Base-by-base conservation (phyloP, 345 rosid genomes). In the Aethionema arabicum region DNA sequence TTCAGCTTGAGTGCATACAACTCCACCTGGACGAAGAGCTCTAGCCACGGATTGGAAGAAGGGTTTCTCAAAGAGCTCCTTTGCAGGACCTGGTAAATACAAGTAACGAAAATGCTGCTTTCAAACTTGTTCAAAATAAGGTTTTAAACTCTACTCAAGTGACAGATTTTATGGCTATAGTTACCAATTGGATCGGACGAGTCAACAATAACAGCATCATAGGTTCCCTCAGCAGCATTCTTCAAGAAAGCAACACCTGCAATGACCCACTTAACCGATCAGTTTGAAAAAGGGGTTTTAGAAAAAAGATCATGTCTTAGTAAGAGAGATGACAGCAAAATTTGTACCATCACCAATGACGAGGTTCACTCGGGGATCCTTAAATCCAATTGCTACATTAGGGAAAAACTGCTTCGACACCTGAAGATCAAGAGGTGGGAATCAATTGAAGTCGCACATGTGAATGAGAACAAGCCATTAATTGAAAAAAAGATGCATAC, bases 11-110 rank as follows among this genome's bases (percentile, higher is more conserved):
- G 98, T 89, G 65, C 91, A 83, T 56, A 87, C 83, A 52, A 92
- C 97, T 37, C 98, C 98, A 50, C 98, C 98, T 10, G 98, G 97
- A 57, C 97, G 90, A 66, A 92, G 95, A 69, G 97, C 98, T 78
- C 70, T 87, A 4, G 90, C 85, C 50, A 92, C 85, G 0, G 95
- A 77, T 77, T 75, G 67, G 55, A 92, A 92, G 74, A 92, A 92
- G 15, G 93, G 98, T 75, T 89, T 92, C 82, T 92, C 91, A 76
- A 92, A 92, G 33, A 92, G 89, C 77, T 89, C 98, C 60, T 92
- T 91, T 2, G 98, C 98, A 44, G 98, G 98, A 63, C 98, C 95
- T 88, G 74, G 44, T 36, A 3, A 12, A 21, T 2, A 21, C 27
- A 2, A 1, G 27, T 21, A 21, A 21, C 2, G 27, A 21, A 21